A percentile compares a stretch with the other conserved stretches of the same genome.
phyloP scores from a whole-genome alignment of 2,329 filamentous ascomycete species.

The Diaporthe australafricana region DNA sequence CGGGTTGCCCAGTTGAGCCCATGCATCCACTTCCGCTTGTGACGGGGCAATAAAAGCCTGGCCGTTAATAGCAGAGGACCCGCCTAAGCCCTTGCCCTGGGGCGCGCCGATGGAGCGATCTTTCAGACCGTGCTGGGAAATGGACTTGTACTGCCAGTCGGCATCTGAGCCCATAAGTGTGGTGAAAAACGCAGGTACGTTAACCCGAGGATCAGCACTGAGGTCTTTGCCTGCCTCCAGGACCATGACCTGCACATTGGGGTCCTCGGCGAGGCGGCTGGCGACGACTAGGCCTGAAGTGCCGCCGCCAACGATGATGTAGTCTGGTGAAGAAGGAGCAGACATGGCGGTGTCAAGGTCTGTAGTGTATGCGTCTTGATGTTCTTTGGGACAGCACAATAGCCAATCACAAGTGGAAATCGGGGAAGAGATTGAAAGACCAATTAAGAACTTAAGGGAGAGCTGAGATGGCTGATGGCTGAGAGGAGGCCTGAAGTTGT shows the following conservation, averaged over 20 bases:
- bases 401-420: too few species aligned
- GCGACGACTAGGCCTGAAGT: constrained; percentile 29
- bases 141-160: constrained; percentile 43
- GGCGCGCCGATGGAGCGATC: constrained; percentile 31
- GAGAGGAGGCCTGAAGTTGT: too few species aligned
- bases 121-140: constrained; percentile 39
- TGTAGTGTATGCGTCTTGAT: too few species aligned
- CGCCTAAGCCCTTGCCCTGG: constrained; percentile 39
- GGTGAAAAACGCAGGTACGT: constrained; percentile 42
- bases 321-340: not conserved
- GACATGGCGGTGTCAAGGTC: too few species aligned
- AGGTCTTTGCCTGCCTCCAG: constrained; percentile 46
- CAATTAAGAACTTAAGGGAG: too few species aligned
- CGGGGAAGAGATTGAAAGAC: too few species aligned
- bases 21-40: constrained; percentile 39
- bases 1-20: constrained; percentile 39
- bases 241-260: constrained; percentile 41
- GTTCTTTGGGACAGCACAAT: too few species aligned
- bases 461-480: too few species aligned
- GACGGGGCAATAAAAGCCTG: constrained; percentile 38
- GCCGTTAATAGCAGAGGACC: constrained; percentile 41
- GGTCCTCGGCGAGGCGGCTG: constrained; percentile 36
- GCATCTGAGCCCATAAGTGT: constrained; percentile 42
- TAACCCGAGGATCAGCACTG: constrained; percentile 41
- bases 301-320: constrained; percentile 42